Conservation (phyloP, 371 early-diverging fungal species). For the Mortierella sp. region DNA sequence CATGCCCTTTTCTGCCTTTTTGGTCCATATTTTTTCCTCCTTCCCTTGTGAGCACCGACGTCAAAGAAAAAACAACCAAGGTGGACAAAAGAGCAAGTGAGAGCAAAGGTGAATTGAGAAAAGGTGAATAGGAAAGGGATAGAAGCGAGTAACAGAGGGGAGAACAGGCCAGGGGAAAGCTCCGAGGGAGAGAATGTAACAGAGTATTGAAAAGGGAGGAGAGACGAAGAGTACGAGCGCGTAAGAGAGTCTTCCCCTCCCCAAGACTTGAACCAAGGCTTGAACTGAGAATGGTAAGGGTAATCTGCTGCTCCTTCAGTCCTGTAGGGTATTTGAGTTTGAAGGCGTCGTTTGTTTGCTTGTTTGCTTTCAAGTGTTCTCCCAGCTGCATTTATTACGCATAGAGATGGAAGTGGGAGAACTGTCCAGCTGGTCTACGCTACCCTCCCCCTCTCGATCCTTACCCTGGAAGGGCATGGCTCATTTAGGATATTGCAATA, state of each 20-base stretch:
- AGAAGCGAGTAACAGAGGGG: no score
- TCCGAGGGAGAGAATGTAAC: no score
- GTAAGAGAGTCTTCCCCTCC: no score
- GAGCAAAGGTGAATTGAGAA: neutral
- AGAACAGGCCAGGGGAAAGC: no score
- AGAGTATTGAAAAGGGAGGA: no score
- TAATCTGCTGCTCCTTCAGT: no score
- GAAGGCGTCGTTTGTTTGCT: no score
- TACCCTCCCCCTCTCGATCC: neutral
- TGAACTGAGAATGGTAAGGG: no score
- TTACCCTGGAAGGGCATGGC: neutral
- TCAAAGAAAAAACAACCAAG: neutral
- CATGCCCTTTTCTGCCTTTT: conserved; percentile 1
- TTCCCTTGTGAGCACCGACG: neutral
- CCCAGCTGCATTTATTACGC: neutral
- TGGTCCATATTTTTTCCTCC: neutral
- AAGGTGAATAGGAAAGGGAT: no score
- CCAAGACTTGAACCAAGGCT: no score
- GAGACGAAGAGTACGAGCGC: no score
- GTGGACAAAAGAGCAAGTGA: neutral
- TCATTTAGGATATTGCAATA: neutral
- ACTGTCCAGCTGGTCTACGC: neutral
- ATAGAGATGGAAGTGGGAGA: neutral
- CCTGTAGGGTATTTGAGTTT: no score
- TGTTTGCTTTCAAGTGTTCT: neutral